These are phyloP conservation scores for Pythium aquatile DNA, from an alignment of 352 stramenopile species.

Conservation along the genomic window DNA sequence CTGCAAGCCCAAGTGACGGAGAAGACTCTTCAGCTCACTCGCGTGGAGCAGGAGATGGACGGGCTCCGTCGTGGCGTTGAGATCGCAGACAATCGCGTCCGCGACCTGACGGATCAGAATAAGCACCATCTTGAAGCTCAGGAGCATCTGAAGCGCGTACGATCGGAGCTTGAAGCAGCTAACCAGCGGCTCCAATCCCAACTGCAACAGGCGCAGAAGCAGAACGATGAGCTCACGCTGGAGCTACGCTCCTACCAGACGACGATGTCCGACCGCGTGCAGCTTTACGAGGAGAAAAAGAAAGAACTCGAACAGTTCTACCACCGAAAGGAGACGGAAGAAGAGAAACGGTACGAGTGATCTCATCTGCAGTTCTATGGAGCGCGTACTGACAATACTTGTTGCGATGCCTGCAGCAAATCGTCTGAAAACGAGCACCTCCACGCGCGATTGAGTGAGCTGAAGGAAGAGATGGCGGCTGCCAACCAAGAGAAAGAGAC, in stretches of 20 bases:
- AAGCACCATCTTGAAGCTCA: conserved; percentile 35
- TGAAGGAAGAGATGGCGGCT: conserved; percentile 48
- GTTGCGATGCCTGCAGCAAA: conserved; percentile 27
- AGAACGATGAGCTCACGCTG: conserved; percentile 56
- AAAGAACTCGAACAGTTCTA: conserved; percentile 66
- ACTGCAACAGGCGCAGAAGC: conserved; percentile 50
- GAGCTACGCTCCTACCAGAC: conserved; percentile 56
- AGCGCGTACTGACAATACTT: neutral
- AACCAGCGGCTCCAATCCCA: conserved; percentile 46
- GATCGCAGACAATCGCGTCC: conserved; percentile 7
- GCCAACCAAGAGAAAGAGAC: conserved; percentile 50
- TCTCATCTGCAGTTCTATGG: neutral
- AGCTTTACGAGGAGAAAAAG: conserved; percentile 64
- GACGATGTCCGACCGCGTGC: conserved; percentile 43
- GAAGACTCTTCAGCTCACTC: conserved; percentile 12
- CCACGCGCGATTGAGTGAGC: conserved; percentile 45
- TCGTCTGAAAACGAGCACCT: conserved; percentile 50
- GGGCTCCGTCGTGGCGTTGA: conserved; percentile 28
- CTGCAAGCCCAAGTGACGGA: conserved; percentile 17
- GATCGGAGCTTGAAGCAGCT: conserved; percentile 28
- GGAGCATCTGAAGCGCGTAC: conserved; percentile 24
- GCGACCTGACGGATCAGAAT: conserved; percentile 18
- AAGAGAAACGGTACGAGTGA: conserved; percentile 39
- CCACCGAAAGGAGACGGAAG: conserved; percentile 50
- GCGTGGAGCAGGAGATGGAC: conserved; percentile 34